A percentile compares a stretch with the other conserved stretches of the same genome.
Conservation (phyloP, 2,329 filamentous ascomycete genomes). For the Myriosclerotinia duriaeana region DNA sequence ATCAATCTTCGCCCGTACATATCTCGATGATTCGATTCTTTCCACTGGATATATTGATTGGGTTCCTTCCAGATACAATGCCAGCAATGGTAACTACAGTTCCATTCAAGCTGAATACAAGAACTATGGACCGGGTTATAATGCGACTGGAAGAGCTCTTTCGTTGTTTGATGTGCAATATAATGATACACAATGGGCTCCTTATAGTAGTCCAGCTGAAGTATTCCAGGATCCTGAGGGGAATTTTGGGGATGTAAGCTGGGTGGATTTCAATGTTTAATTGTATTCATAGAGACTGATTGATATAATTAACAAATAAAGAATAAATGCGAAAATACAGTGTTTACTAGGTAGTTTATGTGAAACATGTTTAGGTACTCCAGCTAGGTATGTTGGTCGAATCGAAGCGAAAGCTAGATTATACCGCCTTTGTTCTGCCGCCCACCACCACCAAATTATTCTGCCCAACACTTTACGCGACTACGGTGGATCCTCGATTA, state of each 20-base stretch:
- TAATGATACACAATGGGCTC: conserved; percentile 27
- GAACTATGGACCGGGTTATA: conserved; percentile 52
- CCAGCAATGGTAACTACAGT: conserved; percentile 39
- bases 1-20: conserved; percentile 52
- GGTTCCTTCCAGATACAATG: conserved; percentile 35
- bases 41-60: conserved; percentile 53
- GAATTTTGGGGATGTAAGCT: conserved; percentile 32
- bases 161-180: conserved; percentile 29
- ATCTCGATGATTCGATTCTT: conserved; percentile 52
- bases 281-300: background rate
- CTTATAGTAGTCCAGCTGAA: conserved; percentile 28
- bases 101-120: conserved; percentile 54
- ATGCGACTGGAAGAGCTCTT: conserved; percentile 45
- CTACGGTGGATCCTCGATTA: background rate
- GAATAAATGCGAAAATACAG: too few relatives aligned
- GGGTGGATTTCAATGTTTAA: conserved; percentile 33
- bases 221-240: conserved; percentile 33
- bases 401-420: too few relatives aligned
- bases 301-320: too few relatives aligned
- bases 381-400: too few relatives aligned
- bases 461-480: conserved; percentile 18
- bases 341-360: too few relatives aligned
- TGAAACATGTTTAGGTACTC: too few relatives aligned
- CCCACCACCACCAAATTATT: too few relatives aligned
- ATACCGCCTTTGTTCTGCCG: too few relatives aligned